Conservation (phyloP, 2,329 filamentous ascomycete species). For the Bipolaris oryzae region DNA sequence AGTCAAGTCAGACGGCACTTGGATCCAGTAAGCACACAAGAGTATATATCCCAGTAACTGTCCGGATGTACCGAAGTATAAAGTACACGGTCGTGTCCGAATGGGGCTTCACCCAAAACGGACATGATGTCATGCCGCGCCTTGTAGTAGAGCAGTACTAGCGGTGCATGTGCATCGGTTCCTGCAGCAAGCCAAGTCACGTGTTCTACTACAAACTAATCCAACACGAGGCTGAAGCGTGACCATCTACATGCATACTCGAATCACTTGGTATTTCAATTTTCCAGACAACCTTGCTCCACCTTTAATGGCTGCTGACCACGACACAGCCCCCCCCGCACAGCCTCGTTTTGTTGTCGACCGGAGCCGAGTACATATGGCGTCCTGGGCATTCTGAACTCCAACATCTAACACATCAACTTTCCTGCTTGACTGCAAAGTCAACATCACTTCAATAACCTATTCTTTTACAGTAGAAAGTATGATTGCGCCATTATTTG, state of each 20-base stretch:
- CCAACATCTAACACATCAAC: background rate
- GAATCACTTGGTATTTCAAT: too few species aligned
- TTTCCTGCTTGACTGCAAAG: background rate
- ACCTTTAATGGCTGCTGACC: background rate
- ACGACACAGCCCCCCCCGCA: background rate
- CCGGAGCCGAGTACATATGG: background rate
- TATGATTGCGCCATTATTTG: background rate
- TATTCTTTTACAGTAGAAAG: background rate
- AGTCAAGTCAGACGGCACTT: background rate
- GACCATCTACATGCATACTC: background rate
- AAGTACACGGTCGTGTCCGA: background rate
- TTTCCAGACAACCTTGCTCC: too few species aligned
- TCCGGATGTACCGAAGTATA: slow-evolving; percentile 16
- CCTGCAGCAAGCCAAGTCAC: slow-evolving; percentile 5
- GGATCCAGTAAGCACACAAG: background rate
- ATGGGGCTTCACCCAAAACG: background rate
- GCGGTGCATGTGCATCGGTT: background rate
- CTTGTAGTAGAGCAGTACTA: background rate
- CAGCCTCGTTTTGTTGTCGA: background rate
- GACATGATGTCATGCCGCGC: slow-evolving; percentile 11
- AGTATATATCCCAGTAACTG: slow-evolving; percentile 11
- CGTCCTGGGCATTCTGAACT: background rate
- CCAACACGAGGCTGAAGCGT: background rate
- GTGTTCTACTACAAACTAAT: slow-evolving; percentile 1
- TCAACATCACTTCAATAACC: background rate